Evolutionary conservation across 2,329 filamentous ascomycete species (phyloP).

Genomic region (Raffaelea ambrosiae): DNA sequence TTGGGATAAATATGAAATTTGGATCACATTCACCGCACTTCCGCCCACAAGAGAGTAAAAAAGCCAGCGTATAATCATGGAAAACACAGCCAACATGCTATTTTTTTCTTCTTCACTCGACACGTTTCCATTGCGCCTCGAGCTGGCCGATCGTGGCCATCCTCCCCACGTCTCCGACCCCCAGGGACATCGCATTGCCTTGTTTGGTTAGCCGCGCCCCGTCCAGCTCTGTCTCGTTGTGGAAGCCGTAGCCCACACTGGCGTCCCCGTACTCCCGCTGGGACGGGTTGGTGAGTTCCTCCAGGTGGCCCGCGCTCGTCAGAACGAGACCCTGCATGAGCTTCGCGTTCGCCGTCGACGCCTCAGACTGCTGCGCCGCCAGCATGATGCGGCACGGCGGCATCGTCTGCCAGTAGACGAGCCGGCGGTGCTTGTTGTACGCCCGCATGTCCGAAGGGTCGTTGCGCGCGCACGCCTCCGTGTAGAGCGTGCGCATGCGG

Average conservation of each 20-base stretch:
- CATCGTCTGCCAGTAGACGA: not conserved
- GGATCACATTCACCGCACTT: no score
- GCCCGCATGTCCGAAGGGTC: not conserved
- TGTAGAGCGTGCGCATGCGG: conserved; percentile 25
- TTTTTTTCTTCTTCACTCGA: not conserved
- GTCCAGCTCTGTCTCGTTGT: not conserved
- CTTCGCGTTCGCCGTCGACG: not conserved
- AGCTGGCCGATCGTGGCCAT: not conserved
- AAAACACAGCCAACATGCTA: no score
- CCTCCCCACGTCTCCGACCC: not conserved
- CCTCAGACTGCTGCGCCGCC: not conserved
- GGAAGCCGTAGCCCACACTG: not conserved
- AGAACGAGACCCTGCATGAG: not conserved
- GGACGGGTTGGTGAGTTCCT: not conserved
- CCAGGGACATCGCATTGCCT: not conserved
- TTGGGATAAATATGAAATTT: no score
- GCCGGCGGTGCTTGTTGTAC: not conserved
- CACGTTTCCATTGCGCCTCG: not conserved
- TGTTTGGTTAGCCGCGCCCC: not conserved
- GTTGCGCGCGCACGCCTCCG: not conserved
- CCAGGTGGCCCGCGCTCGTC: not conserved
- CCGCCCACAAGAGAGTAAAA: no score
- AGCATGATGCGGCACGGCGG: not conserved
- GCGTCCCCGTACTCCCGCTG: not conserved
- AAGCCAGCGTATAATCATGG: no score